phyloP scores from a whole-genome alignment of 2,329 filamentous ascomycete genomes.

The Magnaporthales sp. region DNA sequence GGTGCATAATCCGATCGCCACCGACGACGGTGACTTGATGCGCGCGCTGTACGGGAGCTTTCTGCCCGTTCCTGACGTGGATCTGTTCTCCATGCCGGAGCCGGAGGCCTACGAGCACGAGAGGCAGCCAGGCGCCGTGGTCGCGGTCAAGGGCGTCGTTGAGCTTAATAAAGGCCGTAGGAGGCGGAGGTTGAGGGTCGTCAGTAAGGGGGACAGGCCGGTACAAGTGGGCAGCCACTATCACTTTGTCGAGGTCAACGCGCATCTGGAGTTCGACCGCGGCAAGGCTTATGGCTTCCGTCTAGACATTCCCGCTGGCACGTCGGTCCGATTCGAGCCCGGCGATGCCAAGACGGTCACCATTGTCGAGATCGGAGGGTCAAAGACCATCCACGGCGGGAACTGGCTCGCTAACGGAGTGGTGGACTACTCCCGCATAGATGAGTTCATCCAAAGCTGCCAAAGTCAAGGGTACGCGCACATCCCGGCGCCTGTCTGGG shows the following conservation, averaged over 20 bases:
- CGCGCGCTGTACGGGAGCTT: conserved; percentile 88
- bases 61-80: conserved; percentile 64
- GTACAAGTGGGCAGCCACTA: conserved; percentile 94
- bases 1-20: conserved; percentile 80
- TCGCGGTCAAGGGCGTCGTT: conserved; percentile 60
- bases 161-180: conserved; percentile 63
- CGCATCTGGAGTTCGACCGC: conserved; percentile 81
- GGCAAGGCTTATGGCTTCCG: conserved; percentile 73
- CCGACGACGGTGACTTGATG: conserved; percentile 78
- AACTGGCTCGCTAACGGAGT: conserved; percentile 69
- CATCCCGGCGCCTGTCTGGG: conserved; percentile 47
- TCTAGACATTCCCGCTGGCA: conserved; percentile 84
- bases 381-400: conserved; percentile 72
- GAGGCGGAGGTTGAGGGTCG: conserved; percentile 67
- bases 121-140: conserved; percentile 70
- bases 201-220: conserved; percentile 79
- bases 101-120: conserved; percentile 56
- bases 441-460: conserved; percentile 59
- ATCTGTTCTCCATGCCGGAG: conserved; percentile 58
- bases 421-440: conserved; percentile 54
- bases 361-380: conserved; percentile 79
- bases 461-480: conserved; percentile 72
- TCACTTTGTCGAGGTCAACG: conserved; percentile 93
- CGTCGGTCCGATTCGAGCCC: conserved; percentile 87
- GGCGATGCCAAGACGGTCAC: conserved; percentile 87